Conservation (phyloP, 2,329 filamentous ascomycete genomes). For the Arthrobotrys sinensis region DNA sequence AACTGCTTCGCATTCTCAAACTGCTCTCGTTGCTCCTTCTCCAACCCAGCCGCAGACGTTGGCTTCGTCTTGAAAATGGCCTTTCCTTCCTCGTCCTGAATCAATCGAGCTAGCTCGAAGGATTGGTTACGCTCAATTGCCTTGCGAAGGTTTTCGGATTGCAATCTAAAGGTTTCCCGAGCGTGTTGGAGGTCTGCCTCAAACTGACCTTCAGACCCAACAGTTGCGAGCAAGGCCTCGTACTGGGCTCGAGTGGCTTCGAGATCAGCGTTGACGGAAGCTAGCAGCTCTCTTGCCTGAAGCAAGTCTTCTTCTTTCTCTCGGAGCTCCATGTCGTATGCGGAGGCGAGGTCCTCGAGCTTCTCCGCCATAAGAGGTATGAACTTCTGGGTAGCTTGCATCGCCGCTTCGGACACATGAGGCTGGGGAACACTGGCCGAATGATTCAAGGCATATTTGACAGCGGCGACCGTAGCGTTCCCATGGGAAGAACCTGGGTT, state of each 20-base stretch:
- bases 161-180: slow-evolving; percentile 43
- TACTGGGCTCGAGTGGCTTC: slow-evolving; percentile 62
- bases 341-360: slow-evolving; percentile 78
- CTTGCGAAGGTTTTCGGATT: slow-evolving; percentile 48
- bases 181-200: slow-evolving; percentile 58
- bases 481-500: slow-evolving; percentile 59
- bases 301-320: slow-evolving; percentile 80
- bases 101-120: slow-evolving; percentile 47
- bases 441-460: slow-evolving; percentile 63
- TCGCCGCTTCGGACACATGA: slow-evolving; percentile 77
- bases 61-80: slow-evolving; percentile 59
- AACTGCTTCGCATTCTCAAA: slow-evolving; percentile 62
- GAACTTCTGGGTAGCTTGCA: slow-evolving; percentile 79
- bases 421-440: slow-evolving; percentile 64
- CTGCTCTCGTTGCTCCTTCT: slow-evolving; percentile 63
- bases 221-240: slow-evolving; percentile 63
- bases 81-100: slow-evolving; percentile 55
- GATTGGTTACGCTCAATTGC: slow-evolving; percentile 59
- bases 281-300: slow-evolving; percentile 77
- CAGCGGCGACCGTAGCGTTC: slow-evolving; percentile 62
- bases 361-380: slow-evolving; percentile 80
- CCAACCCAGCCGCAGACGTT: slow-evolving; percentile 59
- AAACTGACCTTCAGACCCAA: slow-evolving; percentile 62
- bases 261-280: slow-evolving; percentile 77
- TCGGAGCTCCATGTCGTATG: slow-evolving; percentile 81